Evolutionary conservation across 2,329 filamentous ascomycete species (phyloP).

Genomic region (Shiraia bambusicola): DNA sequence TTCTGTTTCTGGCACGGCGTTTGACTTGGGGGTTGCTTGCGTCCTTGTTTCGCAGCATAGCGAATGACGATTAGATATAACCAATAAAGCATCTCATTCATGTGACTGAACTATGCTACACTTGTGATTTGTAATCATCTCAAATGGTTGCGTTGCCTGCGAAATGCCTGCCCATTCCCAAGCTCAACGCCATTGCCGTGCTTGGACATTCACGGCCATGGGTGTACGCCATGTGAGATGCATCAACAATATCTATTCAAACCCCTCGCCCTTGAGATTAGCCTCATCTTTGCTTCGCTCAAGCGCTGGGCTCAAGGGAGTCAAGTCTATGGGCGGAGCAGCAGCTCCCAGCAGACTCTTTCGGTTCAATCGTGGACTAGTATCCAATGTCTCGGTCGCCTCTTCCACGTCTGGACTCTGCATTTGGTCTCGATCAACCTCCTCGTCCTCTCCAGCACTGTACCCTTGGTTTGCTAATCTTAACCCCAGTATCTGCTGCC

Average conservation of each 20-base stretch:
- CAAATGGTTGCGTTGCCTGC: background rate
- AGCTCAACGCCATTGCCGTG: conserved; percentile 5
- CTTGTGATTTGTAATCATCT: background rate
- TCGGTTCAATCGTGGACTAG: conserved; percentile 41
- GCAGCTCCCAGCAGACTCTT: conserved; percentile 46
- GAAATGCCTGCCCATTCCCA: background rate
- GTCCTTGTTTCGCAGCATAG: conserved; percentile 8
- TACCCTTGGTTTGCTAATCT: conserved; percentile 44
- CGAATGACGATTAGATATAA: conserved; percentile 7
- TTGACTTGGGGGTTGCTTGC: conserved; percentile 13
- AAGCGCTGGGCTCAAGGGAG: conserved; percentile 32
- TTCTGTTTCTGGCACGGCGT: conserved; percentile 31
- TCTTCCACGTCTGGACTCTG: conserved; percentile 37
- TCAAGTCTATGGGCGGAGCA: conserved; percentile 29
- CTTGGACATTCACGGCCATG: background rate
- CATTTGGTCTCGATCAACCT: conserved; percentile 17
- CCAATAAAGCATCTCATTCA: background rate
- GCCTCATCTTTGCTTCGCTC: conserved; percentile 28
- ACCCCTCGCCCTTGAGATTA: conserved; percentile 31
- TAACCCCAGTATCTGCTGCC: conserved; percentile 59
- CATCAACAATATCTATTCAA: conserved; percentile 25
- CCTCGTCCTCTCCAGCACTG: conserved; percentile 40
- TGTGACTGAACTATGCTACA: background rate
- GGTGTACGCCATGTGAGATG: too few species aligned
- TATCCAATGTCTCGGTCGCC: conserved; percentile 40